phyloP scores from a whole-genome alignment of 2,329 filamentous ascomycete genomes.

The Biscogniauxia mediterranea region DNA sequence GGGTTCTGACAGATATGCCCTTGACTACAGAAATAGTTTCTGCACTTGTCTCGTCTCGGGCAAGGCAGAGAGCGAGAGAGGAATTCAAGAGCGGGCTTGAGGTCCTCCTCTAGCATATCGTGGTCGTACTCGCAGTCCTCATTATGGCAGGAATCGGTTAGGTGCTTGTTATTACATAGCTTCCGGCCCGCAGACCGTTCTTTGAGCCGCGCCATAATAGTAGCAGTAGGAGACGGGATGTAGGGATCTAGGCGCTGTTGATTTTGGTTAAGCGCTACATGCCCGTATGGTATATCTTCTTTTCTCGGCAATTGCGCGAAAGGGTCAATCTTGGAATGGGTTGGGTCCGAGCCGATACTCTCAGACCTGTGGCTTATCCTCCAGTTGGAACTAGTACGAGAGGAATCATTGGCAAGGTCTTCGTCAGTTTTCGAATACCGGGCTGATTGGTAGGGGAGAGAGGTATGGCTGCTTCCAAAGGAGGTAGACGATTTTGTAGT shows the following conservation, averaged over 20 bases:
- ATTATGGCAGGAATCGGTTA: slow-evolving; percentile 23
- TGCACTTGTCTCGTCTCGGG: slow-evolving; percentile 26
- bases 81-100: slow-evolving; percentile 26
- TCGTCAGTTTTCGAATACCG: slow-evolving; percentile 9
- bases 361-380: slow-evolving; percentile 4
- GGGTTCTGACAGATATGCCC: slow-evolving; percentile 34
- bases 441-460: slow-evolving; percentile 5
- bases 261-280: slow-evolving; percentile 28
- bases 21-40: slow-evolving; percentile 24
- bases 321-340: slow-evolving; percentile 1
- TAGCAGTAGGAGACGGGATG: slow-evolving; percentile 19
- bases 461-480: slow-evolving; percentile 3
- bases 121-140: slow-evolving; percentile 32
- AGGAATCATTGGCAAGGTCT: slow-evolving; percentile 6
- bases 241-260: slow-evolving; percentile 31
- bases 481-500: slow-evolving; percentile 6
- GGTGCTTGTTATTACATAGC: slow-evolving; percentile 31
- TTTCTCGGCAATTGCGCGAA: slow-evolving; percentile 22
- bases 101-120: slow-evolving; percentile 22
- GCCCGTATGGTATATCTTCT: slow-evolving; percentile 26
- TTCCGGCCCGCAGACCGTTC: slow-evolving; percentile 20
- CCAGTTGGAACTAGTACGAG: slow-evolving; percentile 4
- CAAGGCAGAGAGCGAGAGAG: slow-evolving; percentile 32
- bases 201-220: slow-evolving; percentile 20
- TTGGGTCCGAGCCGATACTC: slow-evolving; percentile 2